Percentiles rank a stretch among this genome's conserved stretches.
Evolutionary conservation across 495 filamentous ascomycete species (phyloP).

Genomic region (Penicillium bovifimosum): DNA sequence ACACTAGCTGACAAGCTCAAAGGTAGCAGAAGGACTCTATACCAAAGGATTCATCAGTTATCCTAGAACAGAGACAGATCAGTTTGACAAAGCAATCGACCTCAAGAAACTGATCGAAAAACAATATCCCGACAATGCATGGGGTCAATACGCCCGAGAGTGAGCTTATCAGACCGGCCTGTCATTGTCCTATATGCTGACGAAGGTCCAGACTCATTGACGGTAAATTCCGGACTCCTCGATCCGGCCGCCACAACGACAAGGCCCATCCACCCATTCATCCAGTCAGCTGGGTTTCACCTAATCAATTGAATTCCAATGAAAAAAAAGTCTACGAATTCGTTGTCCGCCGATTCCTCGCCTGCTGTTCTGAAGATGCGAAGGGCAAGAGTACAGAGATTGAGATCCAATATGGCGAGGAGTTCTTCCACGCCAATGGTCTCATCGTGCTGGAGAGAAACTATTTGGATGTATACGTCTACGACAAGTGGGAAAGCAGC

Average conservation of each 20-base stretch:
- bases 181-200: slow-evolving; percentile 6
- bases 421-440: slow-evolving; percentile 73
- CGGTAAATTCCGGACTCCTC: slow-evolving; percentile 74
- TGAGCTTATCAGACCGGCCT: slow-evolving; percentile 15
- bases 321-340: slow-evolving; percentile 88
- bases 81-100: slow-evolving; percentile 89
- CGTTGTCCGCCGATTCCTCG: slow-evolving; percentile 87
- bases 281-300: slow-evolving; percentile 72
- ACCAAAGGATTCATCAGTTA: slow-evolving; percentile 95
- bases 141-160: slow-evolving; percentile 78
- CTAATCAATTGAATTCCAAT: slow-evolving; percentile 52
- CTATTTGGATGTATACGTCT: slow-evolving; percentile 92
- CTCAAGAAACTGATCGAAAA: slow-evolving; percentile 75
- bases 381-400: slow-evolving; percentile 77
- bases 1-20: slow-evolving; percentile 2
- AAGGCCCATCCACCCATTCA: slow-evolving; percentile 97
- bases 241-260: slow-evolving; percentile 82
- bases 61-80: slow-evolving; percentile 93
- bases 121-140: slow-evolving; percentile 66
- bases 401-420: slow-evolving; percentile 79
- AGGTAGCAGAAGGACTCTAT: slow-evolving; percentile 83
- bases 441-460: slow-evolving; percentile 84
- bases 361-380: slow-evolving; percentile 94
- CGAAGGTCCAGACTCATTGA: slow-evolving; percentile 52
- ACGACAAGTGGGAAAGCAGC: slow-evolving; percentile 91